A percentile compares a stretch with the other conserved stretches of the same genome.
These are phyloP conservation scores for Schwanniomyces polymorphus DNA, from an alignment of 805 yeast species.

Conservation along the genomic window DNA sequence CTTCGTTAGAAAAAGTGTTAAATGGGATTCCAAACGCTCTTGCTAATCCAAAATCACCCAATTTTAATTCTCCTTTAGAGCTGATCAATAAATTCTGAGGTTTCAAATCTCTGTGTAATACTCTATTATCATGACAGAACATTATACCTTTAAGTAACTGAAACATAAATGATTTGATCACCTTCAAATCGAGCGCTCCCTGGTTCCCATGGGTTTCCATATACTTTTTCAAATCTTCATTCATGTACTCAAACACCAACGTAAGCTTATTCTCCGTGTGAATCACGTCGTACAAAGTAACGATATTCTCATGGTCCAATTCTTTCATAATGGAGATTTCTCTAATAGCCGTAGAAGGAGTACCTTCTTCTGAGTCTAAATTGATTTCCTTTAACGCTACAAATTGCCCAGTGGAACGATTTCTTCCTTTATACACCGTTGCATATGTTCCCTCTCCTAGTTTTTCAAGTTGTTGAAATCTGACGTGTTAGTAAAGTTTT, in stretches of 20 bases:
- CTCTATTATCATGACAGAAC: conserved; percentile 83
- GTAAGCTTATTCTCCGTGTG: conserved; percentile 96
- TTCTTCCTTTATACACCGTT: conserved; percentile 95
- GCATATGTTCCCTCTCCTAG: conserved; percentile 97
- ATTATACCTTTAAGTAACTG: conserved; percentile 87
- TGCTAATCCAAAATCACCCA: conserved; percentile 97
- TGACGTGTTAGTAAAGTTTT: conserved; percentile 8
- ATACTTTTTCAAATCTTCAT: conserved; percentile 87
- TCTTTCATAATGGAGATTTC: conserved; percentile 96
- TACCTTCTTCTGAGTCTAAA: conserved; percentile 95
- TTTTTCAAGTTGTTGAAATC: conserved; percentile 66
- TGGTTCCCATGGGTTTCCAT: conserved; percentile 84
- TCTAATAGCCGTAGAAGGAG: conserved; percentile 96
- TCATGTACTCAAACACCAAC: conserved; percentile 90
- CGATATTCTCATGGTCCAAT: conserved; percentile 88
- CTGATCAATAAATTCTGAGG: conserved; percentile 93
- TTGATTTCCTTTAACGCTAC: conserved; percentile 96
- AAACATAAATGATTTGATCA: conserved; percentile 90
- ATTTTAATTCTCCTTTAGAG: conserved; percentile 84
- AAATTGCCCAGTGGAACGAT: conserved; percentile 78
- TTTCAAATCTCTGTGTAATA: conserved; percentile 84
- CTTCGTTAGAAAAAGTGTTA: conserved; percentile 95
- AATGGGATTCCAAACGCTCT: conserved; percentile 98
- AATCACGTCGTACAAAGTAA: conserved; percentile 89
- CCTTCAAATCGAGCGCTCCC: conserved; percentile 70